phyloP scores from a whole-genome alignment of 2,329 filamentous ascomycete species.

The Epichloe aotearoae region DNA sequence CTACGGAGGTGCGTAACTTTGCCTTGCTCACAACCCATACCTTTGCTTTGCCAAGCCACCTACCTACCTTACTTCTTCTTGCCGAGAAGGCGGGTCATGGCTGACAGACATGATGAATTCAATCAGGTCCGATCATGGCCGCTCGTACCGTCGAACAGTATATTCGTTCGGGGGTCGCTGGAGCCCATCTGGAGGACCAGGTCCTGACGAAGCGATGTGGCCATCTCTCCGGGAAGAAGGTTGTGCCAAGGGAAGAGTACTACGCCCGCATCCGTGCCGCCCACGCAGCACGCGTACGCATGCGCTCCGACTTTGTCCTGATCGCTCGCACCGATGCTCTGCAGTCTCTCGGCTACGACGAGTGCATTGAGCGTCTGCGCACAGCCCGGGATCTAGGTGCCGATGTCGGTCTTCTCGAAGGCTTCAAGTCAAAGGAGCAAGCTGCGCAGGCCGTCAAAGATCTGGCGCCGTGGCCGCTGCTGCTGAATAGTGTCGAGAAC shows the following conservation, averaged over 20 bases:
- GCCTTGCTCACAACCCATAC: too few species aligned
- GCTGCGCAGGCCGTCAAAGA: constrained; percentile 31
- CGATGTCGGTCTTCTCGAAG: constrained; percentile 48
- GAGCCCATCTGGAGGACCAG: constrained; percentile 50
- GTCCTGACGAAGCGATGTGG: constrained; percentile 53
- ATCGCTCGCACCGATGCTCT: constrained; percentile 53
- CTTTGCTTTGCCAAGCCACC: not conserved
- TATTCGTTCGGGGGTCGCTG: constrained; percentile 42
- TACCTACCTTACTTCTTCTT: not conserved
- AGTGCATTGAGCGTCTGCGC: constrained; percentile 36
- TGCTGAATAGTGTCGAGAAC: constrained; percentile 45
- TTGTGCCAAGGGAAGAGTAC: constrained; percentile 41
- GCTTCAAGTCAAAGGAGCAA: constrained; percentile 38
- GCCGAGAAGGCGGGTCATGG: not conserved
- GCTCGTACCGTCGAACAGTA: constrained; percentile 39
- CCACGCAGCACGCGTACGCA: constrained; percentile 31
- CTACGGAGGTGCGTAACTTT: constrained; percentile 31
- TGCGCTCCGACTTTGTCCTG: constrained; percentile 45
- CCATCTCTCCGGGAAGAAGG: constrained; percentile 46
- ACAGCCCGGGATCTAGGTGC: constrained; percentile 41
- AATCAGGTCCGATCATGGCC: constrained; percentile 33
- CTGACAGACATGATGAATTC: not conserved
- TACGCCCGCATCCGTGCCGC: constrained; percentile 43
- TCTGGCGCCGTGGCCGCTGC: constrained; percentile 34
- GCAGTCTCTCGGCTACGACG: constrained; percentile 43